Conservation (phyloP, 805 yeast genomes). For the Sugiyamaella chiloensis region DNA sequence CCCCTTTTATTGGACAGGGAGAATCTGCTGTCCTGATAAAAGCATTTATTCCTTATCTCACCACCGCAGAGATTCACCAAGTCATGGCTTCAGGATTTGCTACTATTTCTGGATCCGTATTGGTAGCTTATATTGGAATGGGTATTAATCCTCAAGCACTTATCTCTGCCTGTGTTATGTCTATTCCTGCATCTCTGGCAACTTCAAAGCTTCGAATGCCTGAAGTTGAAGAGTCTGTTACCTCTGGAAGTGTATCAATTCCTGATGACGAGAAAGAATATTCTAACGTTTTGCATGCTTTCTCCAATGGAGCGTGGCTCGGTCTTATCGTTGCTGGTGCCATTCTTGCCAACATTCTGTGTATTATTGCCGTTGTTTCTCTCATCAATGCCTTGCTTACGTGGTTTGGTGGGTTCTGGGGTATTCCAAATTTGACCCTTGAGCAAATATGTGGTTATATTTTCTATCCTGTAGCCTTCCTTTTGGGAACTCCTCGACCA, state of each 20-base stretch:
- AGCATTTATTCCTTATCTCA: slow-evolving; percentile 55
- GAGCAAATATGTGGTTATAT: slow-evolving; percentile 56
- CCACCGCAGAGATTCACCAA: slow-evolving; percentile 60
- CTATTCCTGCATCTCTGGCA: slow-evolving; percentile 62
- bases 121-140: slow-evolving; percentile 59
- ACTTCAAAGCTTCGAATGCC: slow-evolving; percentile 59
- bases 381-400: slow-evolving; percentile 53
- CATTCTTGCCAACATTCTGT: slow-evolving; percentile 54
- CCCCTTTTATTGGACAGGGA: slow-evolving; percentile 66
- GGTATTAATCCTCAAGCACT: slow-evolving; percentile 62
- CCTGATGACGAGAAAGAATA: slow-evolving; percentile 43
- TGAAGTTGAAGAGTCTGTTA: slow-evolving; percentile 53
- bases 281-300: slow-evolving; percentile 57
- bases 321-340: slow-evolving; percentile 57
- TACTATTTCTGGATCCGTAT: slow-evolving; percentile 61
- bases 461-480: slow-evolving; percentile 58
- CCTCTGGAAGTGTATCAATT: slow-evolving; percentile 48
- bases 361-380: slow-evolving; percentile 59
- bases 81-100: slow-evolving; percentile 62
- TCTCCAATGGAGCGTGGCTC: slow-evolving; percentile 54
- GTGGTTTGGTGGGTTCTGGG: slow-evolving; percentile 65
- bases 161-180: slow-evolving; percentile 66
- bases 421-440: slow-evolving; percentile 48
- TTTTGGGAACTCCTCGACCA: slow-evolving; percentile 52
- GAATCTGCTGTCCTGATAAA: slow-evolving; percentile 61